A percentile compares a stretch with the other conserved stretches of the same genome.
Evolutionary conservation across 441 rosid genomes (phyloP).

Genomic region (Adansonia rubrostipa): DNA sequence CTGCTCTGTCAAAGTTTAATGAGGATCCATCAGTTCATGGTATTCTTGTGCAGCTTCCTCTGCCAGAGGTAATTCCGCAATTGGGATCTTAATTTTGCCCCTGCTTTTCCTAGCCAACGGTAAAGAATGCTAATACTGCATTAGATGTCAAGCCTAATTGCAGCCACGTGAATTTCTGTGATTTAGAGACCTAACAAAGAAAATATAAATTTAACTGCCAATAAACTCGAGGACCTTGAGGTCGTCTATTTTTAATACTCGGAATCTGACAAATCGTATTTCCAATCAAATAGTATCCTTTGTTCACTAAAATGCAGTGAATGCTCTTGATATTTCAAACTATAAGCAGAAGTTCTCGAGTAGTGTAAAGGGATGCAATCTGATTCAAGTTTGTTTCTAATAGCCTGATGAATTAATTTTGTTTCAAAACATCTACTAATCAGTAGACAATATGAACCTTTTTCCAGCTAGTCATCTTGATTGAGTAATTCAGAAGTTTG

Average conservation of each 20-base stretch:
- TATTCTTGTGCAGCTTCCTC: conserved; percentile 91
- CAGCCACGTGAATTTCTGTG: not conserved
- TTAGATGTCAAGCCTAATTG: conserved; percentile 22
- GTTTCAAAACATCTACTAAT: conserved; percentile 9
- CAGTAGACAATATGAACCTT: conserved; percentile 18
- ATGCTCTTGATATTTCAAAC: conserved; percentile 21
- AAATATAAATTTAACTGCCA: not conserved
- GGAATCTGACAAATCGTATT: conserved; percentile 12
- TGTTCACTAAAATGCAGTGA: conserved; percentile 4
- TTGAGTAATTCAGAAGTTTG: conserved; percentile 20
- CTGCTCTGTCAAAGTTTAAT: conserved; percentile 52
- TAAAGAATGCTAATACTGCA: not conserved
- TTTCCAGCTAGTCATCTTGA: conserved; percentile 10
- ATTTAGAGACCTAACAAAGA: not conserved
- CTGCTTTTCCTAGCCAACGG: conserved; percentile 18
- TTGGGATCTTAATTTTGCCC: not conserved
- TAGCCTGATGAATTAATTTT: conserved; percentile 17
- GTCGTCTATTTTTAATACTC: not conserved
- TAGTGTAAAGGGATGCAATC: not conserved
- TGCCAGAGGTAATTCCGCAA: conserved; percentile 75
- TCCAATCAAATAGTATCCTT: conserved; percentile 7
- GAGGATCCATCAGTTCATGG: conserved; percentile 78
- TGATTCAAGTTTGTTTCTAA: not conserved
- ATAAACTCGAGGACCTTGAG: conserved; percentile 10
- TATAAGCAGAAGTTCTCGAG: not conserved